Conservation (phyloP, 352 stramenopile genomes). For the Thraustochytrium sp. region DNA sequence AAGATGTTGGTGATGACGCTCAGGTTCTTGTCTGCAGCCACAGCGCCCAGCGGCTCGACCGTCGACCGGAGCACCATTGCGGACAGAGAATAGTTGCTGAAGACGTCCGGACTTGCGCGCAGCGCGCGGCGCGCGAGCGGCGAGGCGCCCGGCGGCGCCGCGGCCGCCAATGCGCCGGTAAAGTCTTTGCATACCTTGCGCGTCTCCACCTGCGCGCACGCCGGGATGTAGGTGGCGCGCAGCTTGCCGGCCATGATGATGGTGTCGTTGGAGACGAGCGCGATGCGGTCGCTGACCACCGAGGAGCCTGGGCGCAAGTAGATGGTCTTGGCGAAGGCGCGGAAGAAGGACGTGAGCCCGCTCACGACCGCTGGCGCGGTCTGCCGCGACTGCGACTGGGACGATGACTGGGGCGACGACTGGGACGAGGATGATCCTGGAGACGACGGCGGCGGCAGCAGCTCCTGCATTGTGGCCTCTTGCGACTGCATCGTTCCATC, state of each 20-base stretch:
- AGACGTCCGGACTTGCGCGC: background rate
- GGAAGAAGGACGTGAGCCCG: background rate
- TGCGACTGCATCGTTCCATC: background rate
- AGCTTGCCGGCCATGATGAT: background rate
- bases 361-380: background rate
- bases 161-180: background rate
- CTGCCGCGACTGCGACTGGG: too few relatives aligned
- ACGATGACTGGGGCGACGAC: too few relatives aligned
- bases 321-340: background rate
- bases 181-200: background rate
- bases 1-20: slow-evolving; percentile 4
- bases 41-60: background rate
- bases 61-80: background rate
- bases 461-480: too few relatives aligned
- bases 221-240: background rate
- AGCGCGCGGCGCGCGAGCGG: background rate
- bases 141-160: background rate
- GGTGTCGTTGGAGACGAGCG: background rate
- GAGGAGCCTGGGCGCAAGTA: background rate
- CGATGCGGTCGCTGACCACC: slow-evolving; percentile 7
- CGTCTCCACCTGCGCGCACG: background rate
- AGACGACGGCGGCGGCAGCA: too few relatives aligned
- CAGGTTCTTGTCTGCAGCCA: background rate
- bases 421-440: too few relatives aligned
- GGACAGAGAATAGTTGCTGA: slow-evolving; percentile 9